phyloP scores from a whole-genome alignment of 495 filamentous ascomycete genomes.

The Talaromyces stipitatus region DNA sequence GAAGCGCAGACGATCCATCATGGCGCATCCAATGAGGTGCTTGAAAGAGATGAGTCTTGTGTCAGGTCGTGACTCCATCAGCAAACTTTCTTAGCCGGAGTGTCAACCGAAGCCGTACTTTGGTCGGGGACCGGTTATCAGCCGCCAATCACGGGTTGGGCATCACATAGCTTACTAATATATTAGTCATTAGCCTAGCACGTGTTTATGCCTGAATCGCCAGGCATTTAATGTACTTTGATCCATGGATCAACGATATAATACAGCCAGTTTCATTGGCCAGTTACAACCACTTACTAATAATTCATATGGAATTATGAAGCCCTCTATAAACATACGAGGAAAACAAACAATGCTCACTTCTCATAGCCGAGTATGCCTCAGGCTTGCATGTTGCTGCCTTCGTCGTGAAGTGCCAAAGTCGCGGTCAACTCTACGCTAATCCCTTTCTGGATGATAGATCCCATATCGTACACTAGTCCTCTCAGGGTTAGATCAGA shows the following conservation, averaged over 20 bases:
- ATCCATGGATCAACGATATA: neutral
- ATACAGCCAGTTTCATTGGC: neutral
- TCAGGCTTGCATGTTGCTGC: neutral
- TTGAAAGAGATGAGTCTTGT: neutral
- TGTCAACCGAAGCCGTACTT: neutral
- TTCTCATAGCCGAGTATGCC: neutral
- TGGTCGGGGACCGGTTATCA: neutral
- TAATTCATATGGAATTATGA: neutral
- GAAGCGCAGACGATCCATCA: neutral
- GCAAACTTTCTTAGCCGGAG: neutral
- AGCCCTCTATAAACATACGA: neutral
- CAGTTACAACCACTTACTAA: neutral
- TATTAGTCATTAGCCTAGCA: neutral
- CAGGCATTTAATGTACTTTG: neutral
- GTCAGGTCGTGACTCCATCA: neutral
- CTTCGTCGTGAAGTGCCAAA: no score
- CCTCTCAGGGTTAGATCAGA: neutral
- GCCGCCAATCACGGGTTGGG: neutral
- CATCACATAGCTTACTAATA: neutral
- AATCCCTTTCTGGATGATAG: neutral
- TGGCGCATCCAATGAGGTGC: neutral
- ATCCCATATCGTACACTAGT: neutral
- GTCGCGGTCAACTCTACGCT: neutral
- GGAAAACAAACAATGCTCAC: neutral
- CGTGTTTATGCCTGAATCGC: neutral